Base-by-base conservation (phyloP, 2,329 filamentous ascomycete genomes). In the Diaporthe batatas region DNA sequence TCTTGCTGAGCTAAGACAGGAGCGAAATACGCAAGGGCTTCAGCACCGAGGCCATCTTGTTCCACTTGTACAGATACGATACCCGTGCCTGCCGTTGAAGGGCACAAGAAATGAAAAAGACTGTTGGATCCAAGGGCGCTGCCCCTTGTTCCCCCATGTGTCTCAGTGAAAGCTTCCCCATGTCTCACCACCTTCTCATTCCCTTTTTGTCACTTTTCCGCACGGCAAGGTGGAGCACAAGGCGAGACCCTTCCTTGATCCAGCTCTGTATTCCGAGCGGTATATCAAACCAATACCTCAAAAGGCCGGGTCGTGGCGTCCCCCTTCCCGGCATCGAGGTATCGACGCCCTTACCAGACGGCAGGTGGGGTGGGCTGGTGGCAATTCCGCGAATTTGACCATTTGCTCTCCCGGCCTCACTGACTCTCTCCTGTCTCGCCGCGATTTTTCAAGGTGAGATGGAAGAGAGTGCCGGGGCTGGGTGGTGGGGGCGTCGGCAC, bases 181-280 rank as follows among this genome's bases (percentile, higher is more conserved):
- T 69, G 62, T 73, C 42, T 58, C 49, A 54, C 58, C 51, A 55
- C 23, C 49, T 68, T 42, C 12, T 18, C 29, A 57, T 59, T 69
- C 67, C 25, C 53, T 57, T 54, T 21, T 51, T 47, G 32, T 34
- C 34, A n/a, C 42, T 32, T 53, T 64, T 89, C 89, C 90, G 90
- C 90, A 90, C 89, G 90, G 89, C 89, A 87, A 90, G 90, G 90
- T 92, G 90, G 90, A 92, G 90, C 89, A 89, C 90, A 92, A 92
- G 90, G 90, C 89, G 89, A 92, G 90, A 90, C 81, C 85, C 84
- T 90, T 92, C 90, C 90, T 92, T 92, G 90, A 87, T 79, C 80
- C 84, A 86, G 87, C 90, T 91, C 89, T 92, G 90, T 92, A 92
- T 92, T 92, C 90, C 89, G 90, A 91, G 90, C 90, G 90, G 90